Percentiles rank a stretch among this genome's conserved stretches.
phyloP scores from a whole-genome alignment of 164 flowering plant species.

The Cinnamomum micranthum region DNA sequence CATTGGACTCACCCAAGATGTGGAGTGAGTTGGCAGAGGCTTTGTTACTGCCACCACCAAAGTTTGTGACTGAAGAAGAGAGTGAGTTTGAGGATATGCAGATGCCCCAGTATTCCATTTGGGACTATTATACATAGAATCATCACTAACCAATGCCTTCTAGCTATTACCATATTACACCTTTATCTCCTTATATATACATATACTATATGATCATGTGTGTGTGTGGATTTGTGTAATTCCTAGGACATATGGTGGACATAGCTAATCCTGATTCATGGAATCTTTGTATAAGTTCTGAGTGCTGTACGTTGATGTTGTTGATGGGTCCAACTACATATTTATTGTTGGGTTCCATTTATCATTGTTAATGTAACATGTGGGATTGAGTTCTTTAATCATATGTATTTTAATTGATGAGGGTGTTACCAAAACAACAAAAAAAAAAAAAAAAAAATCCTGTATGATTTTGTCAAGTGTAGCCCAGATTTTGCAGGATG shows the following conservation, averaged over 20 bases:
- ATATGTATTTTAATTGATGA: no score
- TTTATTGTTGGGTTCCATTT: not conserved
- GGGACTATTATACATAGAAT: conserved; percentile 21
- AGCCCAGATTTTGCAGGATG: no score
- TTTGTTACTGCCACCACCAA: conserved; percentile 10
- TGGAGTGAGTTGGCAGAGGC: conserved; percentile 42
- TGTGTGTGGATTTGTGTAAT: no score
- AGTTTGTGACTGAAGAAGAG: conserved; percentile 4
- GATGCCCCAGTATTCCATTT: conserved; percentile 24
- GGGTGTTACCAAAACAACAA: no score
- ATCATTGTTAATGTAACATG: no score
- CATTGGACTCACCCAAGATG: conserved; percentile 61
- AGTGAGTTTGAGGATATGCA: conserved; percentile 25
- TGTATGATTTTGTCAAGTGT: no score
- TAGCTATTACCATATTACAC: not conserved
- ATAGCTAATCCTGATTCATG: not conserved
- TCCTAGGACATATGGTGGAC: not conserved
- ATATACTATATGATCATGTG: no score
- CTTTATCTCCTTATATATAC: no score
- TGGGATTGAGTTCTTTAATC: no score
- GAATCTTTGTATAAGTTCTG: not conserved
- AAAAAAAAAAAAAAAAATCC: no score
- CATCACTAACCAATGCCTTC: not conserved
- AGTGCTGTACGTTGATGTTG: not conserved
- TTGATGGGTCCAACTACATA: not conserved